Conservation (phyloP, 495 filamentous ascomycete species). For the Tirmania nivea region DNA sequence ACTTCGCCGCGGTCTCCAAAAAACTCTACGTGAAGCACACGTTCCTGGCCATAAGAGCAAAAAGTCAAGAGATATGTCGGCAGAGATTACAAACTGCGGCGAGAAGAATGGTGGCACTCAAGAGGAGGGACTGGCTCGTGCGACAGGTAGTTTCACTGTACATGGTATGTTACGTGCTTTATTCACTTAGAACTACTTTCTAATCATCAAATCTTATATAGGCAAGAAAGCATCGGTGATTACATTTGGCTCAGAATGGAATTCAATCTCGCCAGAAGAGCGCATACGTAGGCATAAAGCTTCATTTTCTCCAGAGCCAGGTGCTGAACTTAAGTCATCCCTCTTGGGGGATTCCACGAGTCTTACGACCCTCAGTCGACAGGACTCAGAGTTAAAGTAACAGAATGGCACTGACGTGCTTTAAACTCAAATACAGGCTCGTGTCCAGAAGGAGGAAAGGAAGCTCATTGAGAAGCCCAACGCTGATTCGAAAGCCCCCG, state of each 20-base stretch:
- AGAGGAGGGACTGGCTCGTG: constrained; percentile 50
- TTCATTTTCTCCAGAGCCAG: neutral
- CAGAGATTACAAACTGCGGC: constrained; percentile 38
- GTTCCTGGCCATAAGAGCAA: constrained; percentile 42
- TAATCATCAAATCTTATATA: constrained; percentile 4
- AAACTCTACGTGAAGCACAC: constrained; percentile 71
- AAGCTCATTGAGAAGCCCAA: too few species aligned
- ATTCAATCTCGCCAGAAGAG: constrained; percentile 60
- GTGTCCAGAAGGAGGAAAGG: too few species aligned
- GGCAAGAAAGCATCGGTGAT: constrained; percentile 91
- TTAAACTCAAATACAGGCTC: too few species aligned
- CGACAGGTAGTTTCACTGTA: constrained; percentile 73
- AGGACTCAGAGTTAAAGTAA: neutral
- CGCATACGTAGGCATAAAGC: constrained; percentile 27
- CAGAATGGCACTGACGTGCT: too few species aligned
- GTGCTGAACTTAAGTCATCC: neutral
- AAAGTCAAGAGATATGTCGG: constrained; percentile 52
- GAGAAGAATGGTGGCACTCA: constrained; percentile 27
- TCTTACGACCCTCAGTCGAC: neutral
- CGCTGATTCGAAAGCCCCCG: too few species aligned
- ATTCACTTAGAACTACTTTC: constrained; percentile 1
- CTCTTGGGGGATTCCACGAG: too few species aligned
- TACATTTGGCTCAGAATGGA: constrained; percentile 79
- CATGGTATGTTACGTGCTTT: constrained; percentile 30
- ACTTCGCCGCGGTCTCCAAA: constrained; percentile 73